Base-by-base conservation (phyloP, 495 filamentous ascomycete species). In the Penicillium desertorum region DNA sequence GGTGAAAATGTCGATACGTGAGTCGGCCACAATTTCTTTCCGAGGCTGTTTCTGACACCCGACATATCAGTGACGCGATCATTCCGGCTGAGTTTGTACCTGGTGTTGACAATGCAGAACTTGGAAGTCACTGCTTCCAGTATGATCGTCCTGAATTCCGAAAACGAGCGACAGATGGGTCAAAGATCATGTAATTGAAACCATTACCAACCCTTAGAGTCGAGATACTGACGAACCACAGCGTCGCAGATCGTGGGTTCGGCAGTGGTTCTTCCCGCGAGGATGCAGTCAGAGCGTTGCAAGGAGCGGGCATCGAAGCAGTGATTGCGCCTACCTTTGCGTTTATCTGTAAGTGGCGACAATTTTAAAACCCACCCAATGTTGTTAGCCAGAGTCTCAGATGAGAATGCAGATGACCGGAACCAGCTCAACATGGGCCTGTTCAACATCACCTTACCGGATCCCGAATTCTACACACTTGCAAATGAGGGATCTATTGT, bases 11-110 rank as follows among this genome's bases (percentile, higher is more conserved):
- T 42, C n/a, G 39, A 42, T 42, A 42, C 39, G 39, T 42, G 39
- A 42, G 39, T 42, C 39, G n/a, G 16, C 16, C 17, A 42, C 9
- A 5, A 42, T 42, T 20, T 42, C n/a, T 42, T 42, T 42, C 17
- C 8, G 39, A 42, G n/a, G 17, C 39, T n/a, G 17, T 42, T 42
- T 42, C 39, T 42, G 39, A 42, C 39, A 42, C 16, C 39, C 23
- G 23, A 19, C 1, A n/a, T 46, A 14, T 16, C 11, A 55, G 52
- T 22, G 52, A 55, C 17, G 52, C 52, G 3, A 55, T 55, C n/a
- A 55, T 55, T 22, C 52, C 52, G 16, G 52, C 52, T 44, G 52
- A 55, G 23, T 55, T 55, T n/a, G 42, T 55, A 14, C 52, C 52
- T 16, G 52, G 52, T 22, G 12, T 55, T 17, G 52, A 55, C 19